Base-by-base conservation (phyloP, 345 rosid species). In the Litchi chinensis region DNA sequence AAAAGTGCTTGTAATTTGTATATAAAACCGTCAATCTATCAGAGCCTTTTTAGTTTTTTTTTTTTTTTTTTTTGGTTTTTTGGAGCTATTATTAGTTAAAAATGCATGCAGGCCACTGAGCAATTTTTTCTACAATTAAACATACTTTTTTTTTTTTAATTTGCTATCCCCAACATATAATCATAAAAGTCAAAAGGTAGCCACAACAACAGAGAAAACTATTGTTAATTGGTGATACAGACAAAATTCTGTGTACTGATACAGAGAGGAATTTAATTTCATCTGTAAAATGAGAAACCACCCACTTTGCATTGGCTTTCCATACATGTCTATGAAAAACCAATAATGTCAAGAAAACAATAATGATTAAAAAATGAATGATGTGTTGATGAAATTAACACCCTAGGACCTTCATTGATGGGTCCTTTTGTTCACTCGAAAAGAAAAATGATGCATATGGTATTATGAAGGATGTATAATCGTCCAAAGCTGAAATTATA, bases 401-500 rank as follows among this genome's bases (percentile, higher is more conserved):
- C 59, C 7, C 18, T 54, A 54, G 13, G 65, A 60, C 65, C 65
- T 60, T 22, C 65, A 60, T 22, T 21, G 28, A 60, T 60, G 65
- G 65, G 65, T 60, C 65, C 65, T 21, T 60, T 60, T 22, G 59
- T 54, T 16, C n/a, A 16, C 21, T 54, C 59, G n/a, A 16, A 54
- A 54, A 54, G 59, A 54, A 54, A 54, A 54, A 54, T 54, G 59
- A 54, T 5, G 59, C 59, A 54, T 54, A 74, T 74, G 40, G 44
- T 54, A 54, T 74, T 22, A 74, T 46, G 71, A 15, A 41, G 48
- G 15, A 46, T 56, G 21, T 13, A 21, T 56, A 70, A 54, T 79
- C 60, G 40, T 76, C 70, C 81, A 52, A 69, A 70, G 54, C 80
- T 65, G 82, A 82, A 82, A 86, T 80, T 73, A 86, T 86, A 75